phyloP scores from a whole-genome alignment of 1,284 basidiomycete species.

The Malassezia restricta region DNA sequence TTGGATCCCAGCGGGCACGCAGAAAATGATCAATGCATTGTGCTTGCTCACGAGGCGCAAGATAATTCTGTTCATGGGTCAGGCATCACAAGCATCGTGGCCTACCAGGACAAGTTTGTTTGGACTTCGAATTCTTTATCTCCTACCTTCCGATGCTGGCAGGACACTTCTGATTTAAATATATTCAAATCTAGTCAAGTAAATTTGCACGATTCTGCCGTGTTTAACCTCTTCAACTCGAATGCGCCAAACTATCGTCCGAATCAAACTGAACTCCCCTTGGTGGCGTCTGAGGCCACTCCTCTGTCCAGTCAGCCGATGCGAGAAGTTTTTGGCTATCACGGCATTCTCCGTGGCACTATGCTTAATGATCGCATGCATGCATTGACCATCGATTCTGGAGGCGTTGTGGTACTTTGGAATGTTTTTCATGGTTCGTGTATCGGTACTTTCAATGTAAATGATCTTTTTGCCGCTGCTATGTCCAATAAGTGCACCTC shows the following conservation, averaged over 20 bases:
- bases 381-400: constrained; percentile 76
- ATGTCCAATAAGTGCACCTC: constrained; percentile 17
- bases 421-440: constrained; percentile 71
- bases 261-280: background rate
- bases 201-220: background rate
- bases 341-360: constrained; percentile 69
- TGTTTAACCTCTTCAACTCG: background rate
- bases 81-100: constrained; percentile 72
- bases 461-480: constrained; percentile 51
- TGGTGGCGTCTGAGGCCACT: constrained; percentile 53
- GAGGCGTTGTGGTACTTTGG: constrained; percentile 75
- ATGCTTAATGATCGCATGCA: constrained; percentile 84
- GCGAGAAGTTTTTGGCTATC: constrained; percentile 61
- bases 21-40: constrained; percentile 74
- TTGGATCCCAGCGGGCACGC: constrained; percentile 68
- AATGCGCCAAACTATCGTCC: background rate
- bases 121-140: constrained; percentile 79
- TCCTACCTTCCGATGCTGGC: constrained; percentile 65
- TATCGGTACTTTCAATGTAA: constrained; percentile 60
- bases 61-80: constrained; percentile 47
- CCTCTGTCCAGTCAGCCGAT: constrained; percentile 59
- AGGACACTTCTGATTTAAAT: constrained; percentile 47
- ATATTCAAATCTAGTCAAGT: background rate
- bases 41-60: constrained; percentile 50
- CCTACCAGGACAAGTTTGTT: constrained; percentile 69